phyloP scores from a whole-genome alignment of 2,329 filamentous ascomycete genomes.

The Metarhizium brunneum region DNA sequence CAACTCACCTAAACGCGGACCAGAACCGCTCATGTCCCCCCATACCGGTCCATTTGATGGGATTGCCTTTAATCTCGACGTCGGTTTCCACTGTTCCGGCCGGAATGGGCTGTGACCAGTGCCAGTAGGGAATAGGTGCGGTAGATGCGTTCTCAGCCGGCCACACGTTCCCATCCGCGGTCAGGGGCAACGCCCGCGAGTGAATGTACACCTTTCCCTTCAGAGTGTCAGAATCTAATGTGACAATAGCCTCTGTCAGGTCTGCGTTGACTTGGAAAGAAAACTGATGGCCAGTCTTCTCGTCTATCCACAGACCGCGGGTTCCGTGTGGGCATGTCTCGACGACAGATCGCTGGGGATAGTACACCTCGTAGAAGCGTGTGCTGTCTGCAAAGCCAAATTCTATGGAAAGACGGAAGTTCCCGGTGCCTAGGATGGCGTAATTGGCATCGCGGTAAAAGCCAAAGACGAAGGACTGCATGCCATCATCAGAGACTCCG shows the following conservation, averaged over 20 bases:
- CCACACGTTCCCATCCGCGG: constrained; percentile 8
- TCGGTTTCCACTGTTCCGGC: constrained; percentile 9
- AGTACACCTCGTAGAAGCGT: constrained; percentile 15
- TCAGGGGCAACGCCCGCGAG: constrained; percentile 9
- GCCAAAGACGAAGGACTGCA: constrained; percentile 15
- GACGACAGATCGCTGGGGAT: constrained; percentile 12
- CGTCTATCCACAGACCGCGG: constrained; percentile 5
- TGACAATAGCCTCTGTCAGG: constrained; percentile 4
- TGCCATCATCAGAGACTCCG: constrained; percentile 15
- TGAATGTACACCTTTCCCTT: constrained; percentile 10
- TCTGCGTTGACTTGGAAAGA: constrained; percentile 10
- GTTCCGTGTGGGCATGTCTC: constrained; percentile 11
- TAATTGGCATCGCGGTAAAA: constrained; percentile 21
- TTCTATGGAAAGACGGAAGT: constrained; percentile 16
- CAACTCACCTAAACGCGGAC: constrained; percentile 9
- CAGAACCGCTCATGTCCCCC: constrained; percentile 16
- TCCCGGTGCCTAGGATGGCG: constrained; percentile 17
- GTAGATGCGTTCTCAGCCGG: constrained; percentile 2
- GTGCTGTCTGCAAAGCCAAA: constrained; percentile 14
- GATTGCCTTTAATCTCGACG: constrained; percentile 7
- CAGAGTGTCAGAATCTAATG: background rate
- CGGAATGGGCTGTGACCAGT: constrained; percentile 13
- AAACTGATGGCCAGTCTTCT: constrained; percentile 1
- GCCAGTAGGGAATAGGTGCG: constrained; percentile 8
- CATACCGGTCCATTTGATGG: constrained; percentile 9